A percentile compares a stretch with the other conserved stretches of the same genome.
These are phyloP conservation scores for Schizosaccharomyces cryophilus DNA, from an alignment of 805 yeast genomes.

Conservation along the genomic window DNA sequence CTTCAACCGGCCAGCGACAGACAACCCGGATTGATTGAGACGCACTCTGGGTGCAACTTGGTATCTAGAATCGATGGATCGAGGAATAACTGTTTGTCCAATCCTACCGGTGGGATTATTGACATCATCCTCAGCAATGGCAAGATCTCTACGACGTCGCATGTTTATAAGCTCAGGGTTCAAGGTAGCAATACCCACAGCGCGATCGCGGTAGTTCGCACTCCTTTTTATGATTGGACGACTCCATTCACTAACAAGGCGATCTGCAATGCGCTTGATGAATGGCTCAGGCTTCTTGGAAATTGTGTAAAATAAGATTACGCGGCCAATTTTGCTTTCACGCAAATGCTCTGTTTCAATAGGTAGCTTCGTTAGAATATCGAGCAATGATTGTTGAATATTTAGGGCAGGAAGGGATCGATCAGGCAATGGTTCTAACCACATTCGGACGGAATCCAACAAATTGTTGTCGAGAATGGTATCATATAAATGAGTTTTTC, in stretches of 20 bases:
- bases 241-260: slow-evolving; percentile 74
- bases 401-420: slow-evolving; percentile 94
- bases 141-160: neutral
- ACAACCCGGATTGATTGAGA: neutral
- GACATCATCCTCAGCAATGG: neutral
- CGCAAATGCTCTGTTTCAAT: slow-evolving; percentile 86
- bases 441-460: slow-evolving; percentile 75
- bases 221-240: slow-evolving; percentile 91
- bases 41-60: neutral
- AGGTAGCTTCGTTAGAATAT: slow-evolving; percentile 52
- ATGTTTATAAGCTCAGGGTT: slow-evolving; percentile 3
- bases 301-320: slow-evolving; percentile 76
- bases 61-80: neutral
- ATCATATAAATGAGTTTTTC: slow-evolving; percentile 63
- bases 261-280: slow-evolving; percentile 71
- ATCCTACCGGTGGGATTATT: neutral
- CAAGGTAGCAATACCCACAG: slow-evolving; percentile 43
- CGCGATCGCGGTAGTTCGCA: slow-evolving; percentile 76
- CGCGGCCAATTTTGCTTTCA: slow-evolving; percentile 85
- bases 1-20: neutral
- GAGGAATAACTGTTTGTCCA: neutral
- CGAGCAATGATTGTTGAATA: slow-evolving; percentile 69
- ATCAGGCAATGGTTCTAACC: slow-evolving; percentile 97
- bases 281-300: slow-evolving; percentile 70
- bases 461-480: slow-evolving; percentile 82